These are phyloP conservation scores for Spathaspora sp. DNA, from an alignment of 805 yeast species.

Conservation along the genomic window DNA sequence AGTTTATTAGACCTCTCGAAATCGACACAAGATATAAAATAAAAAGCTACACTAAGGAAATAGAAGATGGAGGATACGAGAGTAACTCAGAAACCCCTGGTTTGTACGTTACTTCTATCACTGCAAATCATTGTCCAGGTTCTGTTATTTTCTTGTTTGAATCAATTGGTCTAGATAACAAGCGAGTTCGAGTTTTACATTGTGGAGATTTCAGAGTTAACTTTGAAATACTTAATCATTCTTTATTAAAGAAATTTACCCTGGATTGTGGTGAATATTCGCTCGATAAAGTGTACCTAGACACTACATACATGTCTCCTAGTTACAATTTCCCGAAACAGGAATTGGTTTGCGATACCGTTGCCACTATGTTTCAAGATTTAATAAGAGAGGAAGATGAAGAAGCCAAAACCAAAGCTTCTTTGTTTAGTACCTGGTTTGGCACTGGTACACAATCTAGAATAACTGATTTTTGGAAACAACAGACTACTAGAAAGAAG, in stretches of 20 bases:
- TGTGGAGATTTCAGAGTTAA: conserved; percentile 92
- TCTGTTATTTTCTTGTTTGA: conserved; percentile 78
- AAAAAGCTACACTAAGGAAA: conserved; percentile 7
- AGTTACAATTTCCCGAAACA: conserved; percentile 77
- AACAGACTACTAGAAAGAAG: conserved; percentile 15
- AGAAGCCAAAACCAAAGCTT: conserved; percentile 4
- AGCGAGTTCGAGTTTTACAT: conserved; percentile 50
- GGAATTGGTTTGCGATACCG: conserved; percentile 54
- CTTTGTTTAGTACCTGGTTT: conserved; percentile 27
- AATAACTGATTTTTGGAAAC: conserved; percentile 33
- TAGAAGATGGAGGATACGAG: conserved; percentile 15
- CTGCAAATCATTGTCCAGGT: conserved; percentile 98
- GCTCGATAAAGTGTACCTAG: conserved; percentile 70
- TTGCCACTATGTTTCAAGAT: conserved; percentile 50
- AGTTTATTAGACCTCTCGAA: conserved; percentile 37
- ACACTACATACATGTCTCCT: conserved; percentile 86
- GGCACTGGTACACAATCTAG: conserved; percentile 33
- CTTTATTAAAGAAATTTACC: conserved; percentile 18
- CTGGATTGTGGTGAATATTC: conserved; percentile 5
- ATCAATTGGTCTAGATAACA: conserved; percentile 23
- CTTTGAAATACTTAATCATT: conserved; percentile 44
- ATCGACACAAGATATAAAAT: conserved; percentile 40
- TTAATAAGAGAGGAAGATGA: conserved; percentile 31
- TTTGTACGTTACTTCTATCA: conserved; percentile 55
- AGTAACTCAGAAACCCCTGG: conserved; percentile 19